phyloP scores from a whole-genome alignment of 2,329 filamentous ascomycete genomes.

The Coniochaeta sp. region DNA sequence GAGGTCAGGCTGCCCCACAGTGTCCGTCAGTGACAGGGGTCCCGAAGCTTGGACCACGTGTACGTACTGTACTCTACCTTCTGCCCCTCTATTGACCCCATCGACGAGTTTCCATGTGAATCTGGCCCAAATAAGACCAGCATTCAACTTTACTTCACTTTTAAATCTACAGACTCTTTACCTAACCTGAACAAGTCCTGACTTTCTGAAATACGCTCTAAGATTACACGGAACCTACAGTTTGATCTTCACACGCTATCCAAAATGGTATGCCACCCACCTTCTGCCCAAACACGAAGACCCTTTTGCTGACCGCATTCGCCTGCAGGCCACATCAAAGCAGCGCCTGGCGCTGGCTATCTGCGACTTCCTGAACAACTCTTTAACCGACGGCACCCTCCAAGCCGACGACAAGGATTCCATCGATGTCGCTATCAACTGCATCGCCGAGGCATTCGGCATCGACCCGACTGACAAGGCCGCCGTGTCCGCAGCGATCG shows the following conservation, averaged over 20 bases:
- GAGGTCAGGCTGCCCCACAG: neutral
- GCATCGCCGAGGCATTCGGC: slow-evolving; percentile 92
- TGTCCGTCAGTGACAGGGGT: no score
- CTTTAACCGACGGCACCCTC: slow-evolving; percentile 81
- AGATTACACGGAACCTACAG: neutral
- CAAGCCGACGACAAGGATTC: slow-evolving; percentile 83
- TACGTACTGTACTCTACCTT: no score
- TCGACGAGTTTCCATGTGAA: slow-evolving; percentile 3
- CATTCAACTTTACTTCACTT: neutral
- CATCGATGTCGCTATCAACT: slow-evolving; percentile 89
- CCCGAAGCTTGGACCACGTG: neutral
- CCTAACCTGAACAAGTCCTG: no score
- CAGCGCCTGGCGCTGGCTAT: slow-evolving; percentile 95
- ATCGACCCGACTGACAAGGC: slow-evolving; percentile 75
- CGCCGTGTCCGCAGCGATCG: slow-evolving; percentile 69
- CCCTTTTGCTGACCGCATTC: neutral
- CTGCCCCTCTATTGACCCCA: slow-evolving; percentile 1
- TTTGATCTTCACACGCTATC: no score
- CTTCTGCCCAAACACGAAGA: neutral
- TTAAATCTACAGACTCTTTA: no score
- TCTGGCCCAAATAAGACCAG: neutral
- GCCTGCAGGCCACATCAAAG: slow-evolving; percentile 39
- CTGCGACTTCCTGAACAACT: slow-evolving; percentile 86
- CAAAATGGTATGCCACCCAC: neutral
- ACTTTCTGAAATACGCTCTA: neutral